Percentiles rank a stretch among this genome's conserved stretches.
Evolutionary conservation across 495 filamentous ascomycete species (phyloP).

Genomic region (Penicillium subrubescens): DNA sequence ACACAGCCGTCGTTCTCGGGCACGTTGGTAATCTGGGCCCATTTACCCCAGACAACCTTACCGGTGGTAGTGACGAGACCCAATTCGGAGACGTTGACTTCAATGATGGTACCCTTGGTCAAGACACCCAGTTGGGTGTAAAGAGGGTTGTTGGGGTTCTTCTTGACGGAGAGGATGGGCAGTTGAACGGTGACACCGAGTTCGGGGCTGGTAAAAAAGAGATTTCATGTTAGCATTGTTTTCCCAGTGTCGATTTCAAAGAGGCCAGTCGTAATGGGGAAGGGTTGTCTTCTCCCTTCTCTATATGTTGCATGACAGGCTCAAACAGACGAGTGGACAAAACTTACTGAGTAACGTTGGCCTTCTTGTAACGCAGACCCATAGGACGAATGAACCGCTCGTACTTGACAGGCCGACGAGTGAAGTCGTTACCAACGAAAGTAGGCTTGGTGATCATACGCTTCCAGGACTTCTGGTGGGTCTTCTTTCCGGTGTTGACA

Average conservation of each 20-base stretch:
- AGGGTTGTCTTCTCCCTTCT: background rate
- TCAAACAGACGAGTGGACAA: background rate
- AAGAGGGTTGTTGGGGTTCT: conserved; percentile 95
- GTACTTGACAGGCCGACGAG: conserved; percentile 89
- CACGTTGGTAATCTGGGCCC: conserved; percentile 73
- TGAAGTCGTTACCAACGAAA: conserved; percentile 90
- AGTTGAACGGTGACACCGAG: conserved; percentile 88
- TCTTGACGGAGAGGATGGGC: conserved; percentile 93
- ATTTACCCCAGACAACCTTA: conserved; percentile 90
- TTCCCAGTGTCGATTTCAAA: background rate
- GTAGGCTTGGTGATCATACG: conserved; percentile 93
- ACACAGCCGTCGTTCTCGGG: conserved; percentile 32
- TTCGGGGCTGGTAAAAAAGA: conserved; percentile 55
- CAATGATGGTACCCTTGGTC: conserved; percentile 91
- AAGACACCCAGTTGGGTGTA: conserved; percentile 94
- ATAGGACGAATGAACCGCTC: conserved; percentile 82
- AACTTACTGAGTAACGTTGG: conserved; percentile 75
- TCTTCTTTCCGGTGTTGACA: conserved; percentile 90
- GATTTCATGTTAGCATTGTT: conserved; percentile 19
- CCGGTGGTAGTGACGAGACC: conserved; percentile 90
- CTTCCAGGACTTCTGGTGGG: conserved; percentile 83
- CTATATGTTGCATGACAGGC: background rate
- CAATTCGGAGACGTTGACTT: conserved; percentile 93
- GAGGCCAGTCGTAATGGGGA: background rate
- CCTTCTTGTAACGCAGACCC: conserved; percentile 91